These are phyloP conservation scores for Venturia oleaginea DNA, from an alignment of 2,329 filamentous ascomycete genomes.

Conservation along the genomic window DNA sequence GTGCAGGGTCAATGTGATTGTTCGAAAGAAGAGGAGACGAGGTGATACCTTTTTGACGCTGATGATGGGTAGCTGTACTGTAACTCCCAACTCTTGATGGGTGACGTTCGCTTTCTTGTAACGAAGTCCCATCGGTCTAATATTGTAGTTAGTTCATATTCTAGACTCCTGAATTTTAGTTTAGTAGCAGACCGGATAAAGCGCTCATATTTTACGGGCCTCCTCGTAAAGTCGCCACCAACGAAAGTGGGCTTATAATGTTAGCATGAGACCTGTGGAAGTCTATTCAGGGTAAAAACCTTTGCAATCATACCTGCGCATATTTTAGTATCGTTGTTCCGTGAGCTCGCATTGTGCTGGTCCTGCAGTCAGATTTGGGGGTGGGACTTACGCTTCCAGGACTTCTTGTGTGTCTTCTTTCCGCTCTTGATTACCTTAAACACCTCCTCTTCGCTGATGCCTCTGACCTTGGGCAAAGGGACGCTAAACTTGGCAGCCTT, in stretches of 20 bases:
- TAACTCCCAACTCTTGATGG: conserved; percentile 74
- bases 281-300: conserved; percentile 16
- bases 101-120: conserved; percentile 65
- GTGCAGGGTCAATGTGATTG: conserved; percentile 53
- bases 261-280: no score
- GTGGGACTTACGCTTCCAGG: conserved; percentile 62
- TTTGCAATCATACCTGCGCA: conserved; percentile 76
- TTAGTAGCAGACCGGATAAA: conserved; percentile 47
- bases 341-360: no score
- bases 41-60: conserved; percentile 70
- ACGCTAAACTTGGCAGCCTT: conserved; percentile 92
- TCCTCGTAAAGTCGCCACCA: conserved; percentile 72
- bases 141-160: neutral
- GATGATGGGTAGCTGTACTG: conserved; percentile 64
- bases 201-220: conserved; percentile 69
- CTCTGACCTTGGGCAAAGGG: conserved; percentile 86
- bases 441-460: conserved; percentile 93
- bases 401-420: conserved; percentile 84
- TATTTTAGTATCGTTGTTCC: no score
- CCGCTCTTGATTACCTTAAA: conserved; percentile 95
- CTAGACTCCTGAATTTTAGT: neutral
- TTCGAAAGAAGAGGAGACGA: no score
- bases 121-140: neutral
- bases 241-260: no score
- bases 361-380: no score